Evolutionary conservation across 192 early-diverging fungal species (phyloP).

Genomic region (Linnemannia elongata): DNA sequence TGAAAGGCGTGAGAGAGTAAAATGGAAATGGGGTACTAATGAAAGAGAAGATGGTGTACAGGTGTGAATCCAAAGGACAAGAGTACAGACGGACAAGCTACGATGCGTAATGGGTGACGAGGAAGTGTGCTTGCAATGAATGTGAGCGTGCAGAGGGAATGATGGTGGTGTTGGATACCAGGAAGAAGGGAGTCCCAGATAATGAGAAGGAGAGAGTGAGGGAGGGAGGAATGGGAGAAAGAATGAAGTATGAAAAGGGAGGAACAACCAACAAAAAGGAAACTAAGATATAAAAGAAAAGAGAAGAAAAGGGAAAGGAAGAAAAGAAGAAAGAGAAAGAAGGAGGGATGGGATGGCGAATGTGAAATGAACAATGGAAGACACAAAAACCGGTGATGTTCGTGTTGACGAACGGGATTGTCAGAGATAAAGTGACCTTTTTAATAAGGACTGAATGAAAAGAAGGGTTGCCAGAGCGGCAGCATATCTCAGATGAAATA

Average conservation of each 20-base stretch:
- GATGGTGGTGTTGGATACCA: not conserved
- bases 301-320: not conserved
- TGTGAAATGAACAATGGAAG: not conserved
- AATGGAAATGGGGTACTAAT: not conserved
- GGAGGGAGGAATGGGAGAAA: not conserved
- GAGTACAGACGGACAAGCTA: not conserved
- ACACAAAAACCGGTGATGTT: not conserved
- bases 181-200: not conserved
- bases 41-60: not conserved
- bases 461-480: too few relatives aligned
- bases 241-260: not conserved
- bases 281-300: conserved; percentile 7
- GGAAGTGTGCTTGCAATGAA: not conserved
- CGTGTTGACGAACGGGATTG: too few relatives aligned
- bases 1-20: too few relatives aligned
- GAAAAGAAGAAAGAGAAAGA: not conserved
- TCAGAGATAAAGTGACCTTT: not conserved
- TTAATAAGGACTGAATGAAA: not conserved
- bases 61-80: not conserved
- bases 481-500: too few relatives aligned
- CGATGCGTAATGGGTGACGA: not conserved
- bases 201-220: not conserved
- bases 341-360: not conserved
- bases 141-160: not conserved
- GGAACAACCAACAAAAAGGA: conserved; percentile 2